Evolutionary conservation across 129 eudicot species (phyloP), one percentile per base, ranked within the genome.

Genomic region (Rutidosis leptorrhynchoides): DNA sequence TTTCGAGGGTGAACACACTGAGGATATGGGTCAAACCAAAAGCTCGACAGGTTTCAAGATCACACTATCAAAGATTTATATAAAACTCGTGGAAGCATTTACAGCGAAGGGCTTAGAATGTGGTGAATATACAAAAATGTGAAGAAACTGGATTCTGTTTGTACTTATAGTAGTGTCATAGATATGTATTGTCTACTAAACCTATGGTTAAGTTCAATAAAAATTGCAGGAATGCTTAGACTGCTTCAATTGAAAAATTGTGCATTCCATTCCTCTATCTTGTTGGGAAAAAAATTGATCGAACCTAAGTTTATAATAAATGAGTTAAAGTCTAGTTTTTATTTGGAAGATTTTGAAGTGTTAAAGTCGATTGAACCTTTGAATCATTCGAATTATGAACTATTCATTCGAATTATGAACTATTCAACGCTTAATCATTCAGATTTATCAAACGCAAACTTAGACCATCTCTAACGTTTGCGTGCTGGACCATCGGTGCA

Each of bases 1-100:
- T 60, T 82, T 74, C 11, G 79, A 27, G 48, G 16, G 63, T 25
- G 62, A 32, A 58, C 51, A 68, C 25, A 7, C 10, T 30, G 85
- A 81, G 28, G 14, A 69, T 29, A 88, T 77, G 72, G 75, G 16
- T 48, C 76, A 17, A 16, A 78, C 60, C 52, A 79, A 80, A 62
- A 88, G 80, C 78, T 93, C 98, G 17, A 88, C 84, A 0, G 98
- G 98, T 30, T 93, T 93, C 87, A 93, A 85, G 82, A 86, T 93
- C 61, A 82, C 89, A 95, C 85, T 93, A 1, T 74, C 81, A 0
- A 93, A 93, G 81, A 85, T 93, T 55, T 71, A 73, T 23, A 86
- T 92, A 42, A 86, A 75, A 76, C 98, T 93, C 15, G 84, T 88
- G 63, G 96, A 88, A 74, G 95, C 87, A 10, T 88, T 93, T 67